phyloP scores from a whole-genome alignment of 1,284 basidiomycete species.

The Moesziomyces sp. region DNA sequence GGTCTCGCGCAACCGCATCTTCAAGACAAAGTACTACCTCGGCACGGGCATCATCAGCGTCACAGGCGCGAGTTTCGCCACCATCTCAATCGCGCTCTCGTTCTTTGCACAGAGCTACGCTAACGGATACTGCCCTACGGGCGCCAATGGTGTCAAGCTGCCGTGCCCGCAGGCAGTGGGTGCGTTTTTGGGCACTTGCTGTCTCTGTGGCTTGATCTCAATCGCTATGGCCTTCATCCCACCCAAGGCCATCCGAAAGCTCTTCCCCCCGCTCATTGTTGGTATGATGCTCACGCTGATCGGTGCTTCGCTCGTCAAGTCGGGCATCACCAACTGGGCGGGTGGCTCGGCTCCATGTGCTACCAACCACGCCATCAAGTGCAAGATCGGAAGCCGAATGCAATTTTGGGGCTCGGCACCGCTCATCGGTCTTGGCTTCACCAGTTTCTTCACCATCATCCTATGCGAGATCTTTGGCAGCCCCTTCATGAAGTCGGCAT shows the following conservation, averaged over 20 bases:
- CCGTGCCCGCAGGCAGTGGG: conserved; percentile 36
- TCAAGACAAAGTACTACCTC: conserved; percentile 32
- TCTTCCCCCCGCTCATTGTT: conserved; percentile 46
- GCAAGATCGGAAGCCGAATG: conserved; percentile 17
- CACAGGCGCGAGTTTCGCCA: conserved; percentile 39
- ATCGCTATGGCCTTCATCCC: conserved; percentile 38
- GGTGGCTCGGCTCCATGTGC: conserved; percentile 33
- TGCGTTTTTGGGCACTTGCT: conserved; percentile 35
- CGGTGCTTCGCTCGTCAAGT: conserved; percentile 31
- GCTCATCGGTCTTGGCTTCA: conserved; percentile 43
- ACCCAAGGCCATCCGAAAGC: conserved; percentile 29
- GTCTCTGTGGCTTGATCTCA: conserved; percentile 27
- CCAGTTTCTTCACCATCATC: conserved; percentile 39
- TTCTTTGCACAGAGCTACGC: conserved; percentile 39
- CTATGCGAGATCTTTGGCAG: conserved; percentile 45
- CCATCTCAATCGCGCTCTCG: conserved; percentile 30
- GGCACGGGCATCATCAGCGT: conserved; percentile 41
- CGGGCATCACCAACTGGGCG: conserved; percentile 41
- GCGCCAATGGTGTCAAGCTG: conserved; percentile 18
- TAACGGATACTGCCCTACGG: conserved; percentile 20
- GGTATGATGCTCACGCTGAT: conserved; percentile 43
- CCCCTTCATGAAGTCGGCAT: conserved; percentile 45
- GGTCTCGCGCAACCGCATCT: conserved; percentile 25
- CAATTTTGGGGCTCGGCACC: conserved; percentile 42
- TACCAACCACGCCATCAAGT: conserved; percentile 25